These are phyloP conservation scores for Hansenula sp. DNA, from an alignment of 1,139 yeast genomes.

Conservation along the genomic window DNA sequence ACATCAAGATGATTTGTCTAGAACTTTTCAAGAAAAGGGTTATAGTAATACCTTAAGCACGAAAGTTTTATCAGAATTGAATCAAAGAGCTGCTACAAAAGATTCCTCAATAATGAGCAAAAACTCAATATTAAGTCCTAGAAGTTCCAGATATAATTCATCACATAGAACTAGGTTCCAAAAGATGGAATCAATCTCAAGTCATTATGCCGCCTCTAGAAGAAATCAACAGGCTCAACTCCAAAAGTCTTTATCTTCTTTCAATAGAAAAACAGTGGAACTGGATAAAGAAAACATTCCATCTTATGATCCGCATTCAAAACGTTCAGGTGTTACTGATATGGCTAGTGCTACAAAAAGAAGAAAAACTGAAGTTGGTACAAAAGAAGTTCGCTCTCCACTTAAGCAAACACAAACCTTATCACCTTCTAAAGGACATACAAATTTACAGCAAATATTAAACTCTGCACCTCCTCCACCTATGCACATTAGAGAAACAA, in stretches of 20 bases:
- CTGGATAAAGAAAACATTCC: slow-evolving; percentile 20
- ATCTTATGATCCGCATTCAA: slow-evolving; percentile 19
- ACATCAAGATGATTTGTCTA: slow-evolving; percentile 7
- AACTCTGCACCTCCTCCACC: not conserved
- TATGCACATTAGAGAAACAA: not conserved
- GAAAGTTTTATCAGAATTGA: slow-evolving; percentile 28
- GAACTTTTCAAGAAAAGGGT: slow-evolving; percentile 17
- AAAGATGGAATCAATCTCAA: slow-evolving; percentile 28
- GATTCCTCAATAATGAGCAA: slow-evolving; percentile 2
- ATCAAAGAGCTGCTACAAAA: slow-evolving; percentile 25
- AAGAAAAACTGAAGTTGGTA: slow-evolving; percentile 19
- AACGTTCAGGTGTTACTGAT: slow-evolving; percentile 15
- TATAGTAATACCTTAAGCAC: slow-evolving; percentile 27
- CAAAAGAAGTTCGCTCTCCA: slow-evolving; percentile 9
- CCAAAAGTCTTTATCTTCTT: not conserved
- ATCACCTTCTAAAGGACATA: slow-evolving; percentile 10
- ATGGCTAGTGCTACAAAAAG: slow-evolving; percentile 16
- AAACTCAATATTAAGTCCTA: slow-evolving; percentile 14
- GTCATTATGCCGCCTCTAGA: slow-evolving; percentile 26
- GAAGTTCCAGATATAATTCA: slow-evolving; percentile 15
- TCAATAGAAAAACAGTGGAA: slow-evolving; percentile 13
- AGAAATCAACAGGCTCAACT: slow-evolving; percentile 2
- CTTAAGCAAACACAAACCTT: slow-evolving; percentile 3
- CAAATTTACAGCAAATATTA: slow-evolving; percentile 6
- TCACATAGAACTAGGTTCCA: slow-evolving; percentile 24